Percentiles rank a stretch among this genome's conserved stretches.
Evolutionary conservation across 2,329 filamentous ascomycete species (phyloP).

Genomic region (Colletotrichum shisoi): DNA sequence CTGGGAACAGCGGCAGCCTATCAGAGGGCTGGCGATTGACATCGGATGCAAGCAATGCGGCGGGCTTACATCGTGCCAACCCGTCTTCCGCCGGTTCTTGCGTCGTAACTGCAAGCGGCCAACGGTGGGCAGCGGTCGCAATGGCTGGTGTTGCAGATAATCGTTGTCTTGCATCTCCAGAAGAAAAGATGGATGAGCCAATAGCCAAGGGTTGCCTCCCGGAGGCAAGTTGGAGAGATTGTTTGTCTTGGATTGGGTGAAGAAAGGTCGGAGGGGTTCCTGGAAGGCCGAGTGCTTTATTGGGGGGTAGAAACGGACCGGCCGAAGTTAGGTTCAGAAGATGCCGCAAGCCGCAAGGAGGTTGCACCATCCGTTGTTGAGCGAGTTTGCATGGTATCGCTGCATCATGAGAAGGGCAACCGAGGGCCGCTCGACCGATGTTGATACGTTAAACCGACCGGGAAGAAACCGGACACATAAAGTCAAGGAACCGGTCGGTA

Average conservation of each 20-base stretch:
- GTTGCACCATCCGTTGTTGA: slow-evolving; percentile 32
- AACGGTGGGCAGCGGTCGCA: slow-evolving; percentile 12
- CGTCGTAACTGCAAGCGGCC: slow-evolving; percentile 21
- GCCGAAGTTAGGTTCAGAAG: slow-evolving; percentile 28
- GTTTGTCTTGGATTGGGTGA: slow-evolving; percentile 26
- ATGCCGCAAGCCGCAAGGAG: slow-evolving; percentile 3
- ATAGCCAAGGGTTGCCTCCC: neutral
- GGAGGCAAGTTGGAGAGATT: slow-evolving; percentile 16
- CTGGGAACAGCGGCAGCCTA: slow-evolving; percentile 29
- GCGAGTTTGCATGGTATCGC: slow-evolving; percentile 13
- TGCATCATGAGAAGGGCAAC: slow-evolving; percentile 28
- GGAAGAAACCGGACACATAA: slow-evolving; percentile 17
- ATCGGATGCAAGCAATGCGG: slow-evolving; percentile 31
- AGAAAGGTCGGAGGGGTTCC: slow-evolving; percentile 17
- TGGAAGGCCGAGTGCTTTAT: slow-evolving; percentile 14
- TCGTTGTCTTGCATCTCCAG: slow-evolving; percentile 24
- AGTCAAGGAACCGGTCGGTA: neutral
- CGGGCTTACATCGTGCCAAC: slow-evolving; percentile 30
- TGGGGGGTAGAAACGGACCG: slow-evolving; percentile 18
- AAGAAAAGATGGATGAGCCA: slow-evolving; percentile 19
- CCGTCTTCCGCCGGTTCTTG: slow-evolving; percentile 34
- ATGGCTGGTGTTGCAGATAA: slow-evolving; percentile 28
- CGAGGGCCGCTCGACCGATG: slow-evolving; percentile 19
- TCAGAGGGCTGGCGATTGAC: slow-evolving; percentile 22
- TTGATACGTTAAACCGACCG: slow-evolving; percentile 28